These are phyloP conservation scores for Podospora anserina DNA, from an alignment of 495 filamentous ascomycete species.

Conservation along the genomic window DNA sequence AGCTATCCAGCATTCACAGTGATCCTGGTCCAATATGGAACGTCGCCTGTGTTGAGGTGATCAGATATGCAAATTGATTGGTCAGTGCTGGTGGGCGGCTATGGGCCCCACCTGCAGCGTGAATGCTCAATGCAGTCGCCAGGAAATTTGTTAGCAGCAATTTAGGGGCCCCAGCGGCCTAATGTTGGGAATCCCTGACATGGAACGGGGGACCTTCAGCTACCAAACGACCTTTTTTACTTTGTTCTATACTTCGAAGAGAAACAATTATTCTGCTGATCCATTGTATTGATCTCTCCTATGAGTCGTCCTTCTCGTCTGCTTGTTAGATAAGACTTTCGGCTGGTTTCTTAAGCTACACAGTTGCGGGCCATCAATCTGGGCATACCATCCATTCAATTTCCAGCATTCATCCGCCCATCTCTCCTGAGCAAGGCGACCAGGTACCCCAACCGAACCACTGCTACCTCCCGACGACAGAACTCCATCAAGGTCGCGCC, in stretches of 20 bases:
- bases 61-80: neutral
- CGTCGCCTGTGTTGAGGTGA: neutral
- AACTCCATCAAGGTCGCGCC: neutral
- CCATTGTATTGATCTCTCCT: constrained; percentile 7
- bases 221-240: neutral
- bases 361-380: neutral
- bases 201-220: neutral
- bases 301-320: constrained; percentile 1
- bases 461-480: constrained; percentile 1
- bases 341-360: neutral
- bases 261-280: constrained; percentile 5
- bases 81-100: neutral
- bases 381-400: constrained; percentile 5
- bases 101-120: constrained; percentile 8
- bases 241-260: neutral
- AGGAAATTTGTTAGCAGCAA: neutral
- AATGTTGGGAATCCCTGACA: constrained; percentile 6
- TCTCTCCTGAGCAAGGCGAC: neutral
- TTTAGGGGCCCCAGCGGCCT: constrained; percentile 4
- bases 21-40: neutral
- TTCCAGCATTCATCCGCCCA: constrained; percentile 12
- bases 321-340: neutral
- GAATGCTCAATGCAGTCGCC: neutral
- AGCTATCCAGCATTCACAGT: neutral
- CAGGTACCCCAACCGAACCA: constrained; percentile 2